Evolutionary conservation across 257 asterid genomes (phyloP), one percentile per base, ranked within the genome.

Genomic region (Cinchona pubescens): DNA sequence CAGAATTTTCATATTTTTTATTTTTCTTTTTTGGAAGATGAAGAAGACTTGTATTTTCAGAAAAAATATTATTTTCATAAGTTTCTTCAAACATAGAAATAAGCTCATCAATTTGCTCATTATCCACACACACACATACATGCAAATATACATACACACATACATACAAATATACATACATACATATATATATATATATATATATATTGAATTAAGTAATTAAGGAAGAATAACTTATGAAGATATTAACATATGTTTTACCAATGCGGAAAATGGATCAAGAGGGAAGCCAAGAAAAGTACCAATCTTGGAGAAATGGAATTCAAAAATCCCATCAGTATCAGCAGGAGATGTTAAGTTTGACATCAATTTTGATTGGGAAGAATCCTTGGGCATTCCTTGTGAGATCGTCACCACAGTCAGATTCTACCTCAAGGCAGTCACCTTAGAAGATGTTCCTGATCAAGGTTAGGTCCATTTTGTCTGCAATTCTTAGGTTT

Each of bases 401-500:
- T 97, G 93, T n/a, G 97, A 66, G 92, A 92, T 84, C 69, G 87
- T 48, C 97, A 94, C 80, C 94, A 86, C 30, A 82, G 86, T 29
- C 92, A 92, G 80, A n/a, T 84, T 94, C 67, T 94, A 86, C 82
- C 92, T 94, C 66, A 90, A 86, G 80, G 83, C 88, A 9, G 79
- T 94, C 70, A 81, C 88, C 72, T 81, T 94, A 67, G 83, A 85
- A 13, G 84, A 85, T 46, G 94, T 94, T 77, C 96, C 93, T 1
- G 91, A 88, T 3, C 91, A 88, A 0, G 94, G 91, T 25, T 79
- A 58, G 10, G 73, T 92, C 77, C 90, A 86, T 69, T 94, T 92
- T 38, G 80, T 81, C 74, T 94, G 98, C 84, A 87, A 92, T 71
- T 94, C 97, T 3, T 94, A 97, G 98, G 90, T 94, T 53, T 94